These are phyloP conservation scores for Epichloe festucae DNA, from an alignment of 2,329 filamentous ascomycete genomes.

Conservation along the genomic window DNA sequence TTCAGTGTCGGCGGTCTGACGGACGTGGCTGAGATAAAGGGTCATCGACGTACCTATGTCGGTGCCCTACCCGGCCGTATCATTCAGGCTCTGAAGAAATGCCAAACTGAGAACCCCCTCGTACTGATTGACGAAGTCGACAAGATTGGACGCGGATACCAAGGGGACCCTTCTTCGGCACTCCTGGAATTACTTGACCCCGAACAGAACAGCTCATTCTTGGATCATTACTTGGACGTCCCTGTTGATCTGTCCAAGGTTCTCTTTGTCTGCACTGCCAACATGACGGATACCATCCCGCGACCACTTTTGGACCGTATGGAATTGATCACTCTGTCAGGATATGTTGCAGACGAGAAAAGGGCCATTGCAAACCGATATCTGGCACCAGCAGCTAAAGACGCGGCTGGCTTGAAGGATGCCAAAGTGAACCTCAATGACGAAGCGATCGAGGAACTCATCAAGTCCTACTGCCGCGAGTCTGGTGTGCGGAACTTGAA, in stretches of 20 bases:
- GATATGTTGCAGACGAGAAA: constrained; percentile 96
- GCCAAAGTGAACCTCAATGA: constrained; percentile 80
- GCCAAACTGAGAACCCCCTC: constrained; percentile 89
- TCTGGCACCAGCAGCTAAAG: constrained; percentile 85
- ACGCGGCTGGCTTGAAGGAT: constrained; percentile 77
- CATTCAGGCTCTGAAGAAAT: constrained; percentile 97
- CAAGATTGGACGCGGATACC: constrained; percentile 93
- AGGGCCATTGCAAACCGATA: constrained; percentile 96
- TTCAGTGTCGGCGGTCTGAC: constrained; percentile 96
- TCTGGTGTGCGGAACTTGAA: constrained; percentile 95
- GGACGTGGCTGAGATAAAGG: constrained; percentile 98
- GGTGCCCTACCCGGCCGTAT: constrained; percentile 91
- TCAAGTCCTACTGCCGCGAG: constrained; percentile 97
- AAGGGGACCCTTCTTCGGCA: constrained; percentile 90
- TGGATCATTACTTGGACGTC: constrained; percentile 98
- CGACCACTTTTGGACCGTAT: constrained; percentile 88
- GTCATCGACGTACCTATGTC: constrained; percentile 90
- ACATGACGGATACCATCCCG: constrained; percentile 97
- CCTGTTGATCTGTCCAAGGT: constrained; percentile 96
- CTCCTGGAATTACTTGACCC: constrained; percentile 88
- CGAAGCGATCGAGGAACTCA: constrained; percentile 86
- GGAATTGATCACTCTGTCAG: constrained; percentile 93
- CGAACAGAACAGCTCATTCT: constrained; percentile 92
- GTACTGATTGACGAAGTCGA: constrained; percentile 96
- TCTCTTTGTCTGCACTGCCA: constrained; percentile 95